Evolutionary conservation across 768 basidiomycete species (phyloP).

Genomic region (Amyloporia xantha): DNA sequence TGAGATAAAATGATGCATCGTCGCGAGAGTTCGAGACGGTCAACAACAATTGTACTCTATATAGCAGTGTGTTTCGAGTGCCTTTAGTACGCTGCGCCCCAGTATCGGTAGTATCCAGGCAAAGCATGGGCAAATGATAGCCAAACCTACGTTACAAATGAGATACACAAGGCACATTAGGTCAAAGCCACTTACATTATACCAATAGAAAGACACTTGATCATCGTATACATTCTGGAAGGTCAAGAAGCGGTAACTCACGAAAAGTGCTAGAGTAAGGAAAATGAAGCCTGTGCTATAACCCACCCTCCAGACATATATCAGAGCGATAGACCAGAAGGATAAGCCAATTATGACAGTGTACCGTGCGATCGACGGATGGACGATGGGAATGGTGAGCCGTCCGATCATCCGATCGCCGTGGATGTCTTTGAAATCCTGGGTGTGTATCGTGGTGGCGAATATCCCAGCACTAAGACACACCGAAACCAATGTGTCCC

Average conservation of each 20-base stretch:
- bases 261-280: conserved; percentile 10
- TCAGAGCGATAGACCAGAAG: conserved; percentile 19
- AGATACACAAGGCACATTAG: too few species aligned
- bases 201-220: conserved; percentile 22
- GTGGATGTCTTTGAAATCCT: conserved; percentile 12
- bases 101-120: not conserved
- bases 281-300: conserved; percentile 4
- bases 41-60: too few species aligned
- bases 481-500: conserved; percentile 15
- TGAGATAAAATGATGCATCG: too few species aligned
- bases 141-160: not conserved
- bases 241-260: conserved; percentile 17
- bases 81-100: too few species aligned
- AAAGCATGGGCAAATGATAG: not conserved
- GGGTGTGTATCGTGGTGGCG: conserved; percentile 30
- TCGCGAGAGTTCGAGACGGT: too few species aligned
- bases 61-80: too few species aligned
- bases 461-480: conserved; percentile 25
- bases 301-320: conserved; percentile 16
- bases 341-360: conserved; percentile 16
- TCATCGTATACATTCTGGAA: conserved; percentile 14
- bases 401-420: conserved; percentile 10
- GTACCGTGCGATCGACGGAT: conserved; percentile 13
- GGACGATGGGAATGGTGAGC: conserved; percentile 9
- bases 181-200: conserved; percentile 19